Evolutionary conservation across 176 grass and related monocot species (phyloP), one percentile per base, ranked within the genome.

Genomic region (Aegilops bicornis): DNA sequence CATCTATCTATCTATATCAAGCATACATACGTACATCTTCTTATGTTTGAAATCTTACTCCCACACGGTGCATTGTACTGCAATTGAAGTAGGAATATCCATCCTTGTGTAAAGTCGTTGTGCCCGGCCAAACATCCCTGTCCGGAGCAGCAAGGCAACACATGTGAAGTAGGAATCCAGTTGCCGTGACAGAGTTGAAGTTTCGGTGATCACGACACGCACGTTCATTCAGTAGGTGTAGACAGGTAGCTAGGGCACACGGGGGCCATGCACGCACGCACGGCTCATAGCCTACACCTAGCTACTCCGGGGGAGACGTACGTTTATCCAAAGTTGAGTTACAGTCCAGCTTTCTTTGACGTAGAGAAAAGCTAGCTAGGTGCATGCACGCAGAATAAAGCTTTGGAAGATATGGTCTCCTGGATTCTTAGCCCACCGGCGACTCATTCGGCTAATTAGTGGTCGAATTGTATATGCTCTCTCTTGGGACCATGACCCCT

Each of bases 121-220:
- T 48, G 48, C 29, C 75, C 12, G 8, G 15, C 22, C 62, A 36
- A 23, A 54, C 29, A 52, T 64, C 8, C 66, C 76, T 56, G 68
- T 66, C 68, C 11, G n/a, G 19, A 45, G 60, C 45, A 35, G 29
- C 48, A 78, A 78, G 27, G 35, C 14, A 29, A 12, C 8, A 54
- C 48, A 52, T 52, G 48, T 52, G 48, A 52, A 52, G 48, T 17
- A 52, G 48, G 64, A 86, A 90, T 86, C 89, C 11, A 42, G 73
- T 27, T 87, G 84, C 58, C 89, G 80, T 87, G 68, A 80, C 16
- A 48, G 62, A 80, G 61, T 76, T 14, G 81, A 87, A 87, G 81
- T 91, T 66, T 69, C 59, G 10, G 27, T 24, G 76, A 59, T 19
- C 81, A 87, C 81, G 76, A 22, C 50, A 54, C 50, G 15, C 50